phyloP scores from a whole-genome alignment of 2,329 filamentous ascomycete species.

The Aspergillus amoenus region DNA sequence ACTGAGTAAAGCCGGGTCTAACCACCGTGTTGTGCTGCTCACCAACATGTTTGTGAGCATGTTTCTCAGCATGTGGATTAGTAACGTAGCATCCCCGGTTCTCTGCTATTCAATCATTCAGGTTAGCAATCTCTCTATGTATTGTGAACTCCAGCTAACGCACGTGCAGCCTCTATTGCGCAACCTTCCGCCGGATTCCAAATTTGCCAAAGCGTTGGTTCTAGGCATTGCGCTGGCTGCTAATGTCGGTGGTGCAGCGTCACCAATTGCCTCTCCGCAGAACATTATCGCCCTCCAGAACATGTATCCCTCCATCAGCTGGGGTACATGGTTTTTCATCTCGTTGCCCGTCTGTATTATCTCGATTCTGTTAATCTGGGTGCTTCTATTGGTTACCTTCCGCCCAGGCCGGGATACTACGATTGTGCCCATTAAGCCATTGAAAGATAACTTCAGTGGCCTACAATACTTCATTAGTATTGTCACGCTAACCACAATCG shows the following conservation, averaged over 20 bases:
- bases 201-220: slow-evolving; percentile 93
- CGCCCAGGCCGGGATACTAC: slow-evolving; percentile 79
- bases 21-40: slow-evolving; percentile 83
- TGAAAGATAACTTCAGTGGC: slow-evolving; percentile 83
- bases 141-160: background rate
- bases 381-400: slow-evolving; percentile 81
- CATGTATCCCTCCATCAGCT: slow-evolving; percentile 88
- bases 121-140: slow-evolving; percentile 45
- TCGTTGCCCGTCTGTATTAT: slow-evolving; percentile 89
- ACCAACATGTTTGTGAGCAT: slow-evolving; percentile 99
- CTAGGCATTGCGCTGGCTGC: slow-evolving; percentile 92
- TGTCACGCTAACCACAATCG: slow-evolving; percentile 80
- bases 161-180: slow-evolving; percentile 77
- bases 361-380: slow-evolving; percentile 85
- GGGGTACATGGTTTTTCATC: slow-evolving; percentile 97
- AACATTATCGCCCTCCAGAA: slow-evolving; percentile 96
- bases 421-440: slow-evolving; percentile 85
- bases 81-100: slow-evolving; percentile 94
- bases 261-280: slow-evolving; percentile 94
- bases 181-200: slow-evolving; percentile 83
- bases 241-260: slow-evolving; percentile 94
- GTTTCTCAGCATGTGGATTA: slow-evolving; percentile 98
- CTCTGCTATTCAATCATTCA: slow-evolving; percentile 98
- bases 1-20: slow-evolving; percentile 91
- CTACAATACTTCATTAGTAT: slow-evolving; percentile 90